Conservation (phyloP, 2,329 filamentous ascomycete species). For the Cytospora piceae region DNA sequence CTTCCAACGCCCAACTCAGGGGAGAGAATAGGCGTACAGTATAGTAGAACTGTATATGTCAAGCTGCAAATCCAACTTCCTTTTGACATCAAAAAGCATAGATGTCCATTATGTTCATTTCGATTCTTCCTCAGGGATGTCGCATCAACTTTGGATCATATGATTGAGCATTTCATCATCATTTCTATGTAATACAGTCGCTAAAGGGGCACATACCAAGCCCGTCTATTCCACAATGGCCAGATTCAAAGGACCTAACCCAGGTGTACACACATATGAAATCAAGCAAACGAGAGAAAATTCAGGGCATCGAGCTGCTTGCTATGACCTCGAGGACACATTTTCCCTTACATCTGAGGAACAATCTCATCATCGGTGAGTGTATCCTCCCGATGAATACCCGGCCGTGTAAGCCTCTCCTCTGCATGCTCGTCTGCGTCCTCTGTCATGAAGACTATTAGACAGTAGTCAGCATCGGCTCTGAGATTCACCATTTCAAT, state of each 20-base stretch:
- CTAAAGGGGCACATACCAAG: not conserved
- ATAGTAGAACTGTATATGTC: too few relatives aligned
- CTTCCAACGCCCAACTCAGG: not conserved
- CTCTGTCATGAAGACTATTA: conserved; percentile 32
- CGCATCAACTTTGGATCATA: not conserved
- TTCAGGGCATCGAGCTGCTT: not conserved
- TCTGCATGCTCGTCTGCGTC: not conserved
- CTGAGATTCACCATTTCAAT: not conserved
- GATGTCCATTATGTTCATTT: not conserved
- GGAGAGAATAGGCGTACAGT: not conserved
- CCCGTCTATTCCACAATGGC: not conserved
- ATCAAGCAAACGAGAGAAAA: not conserved
- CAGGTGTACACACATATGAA: not conserved
- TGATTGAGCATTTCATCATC: not conserved
- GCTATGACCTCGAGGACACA: not conserved
- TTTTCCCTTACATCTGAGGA: conserved; percentile 29
- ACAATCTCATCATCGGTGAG: conserved; percentile 34
- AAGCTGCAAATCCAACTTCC: not conserved
- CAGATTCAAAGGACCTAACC: not conserved
- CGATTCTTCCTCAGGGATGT: not conserved
- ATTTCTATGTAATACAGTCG: not conserved
- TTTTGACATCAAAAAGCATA: not conserved
- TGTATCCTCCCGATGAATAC: conserved; percentile 22
- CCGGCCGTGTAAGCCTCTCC: conserved; percentile 7
- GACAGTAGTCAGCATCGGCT: conserved; percentile 2